Evolutionary conservation across 2,329 filamentous ascomycete genomes (phyloP), one percentile per base, ranked within the genome.

Genomic region (Penicillium sp.): DNA sequence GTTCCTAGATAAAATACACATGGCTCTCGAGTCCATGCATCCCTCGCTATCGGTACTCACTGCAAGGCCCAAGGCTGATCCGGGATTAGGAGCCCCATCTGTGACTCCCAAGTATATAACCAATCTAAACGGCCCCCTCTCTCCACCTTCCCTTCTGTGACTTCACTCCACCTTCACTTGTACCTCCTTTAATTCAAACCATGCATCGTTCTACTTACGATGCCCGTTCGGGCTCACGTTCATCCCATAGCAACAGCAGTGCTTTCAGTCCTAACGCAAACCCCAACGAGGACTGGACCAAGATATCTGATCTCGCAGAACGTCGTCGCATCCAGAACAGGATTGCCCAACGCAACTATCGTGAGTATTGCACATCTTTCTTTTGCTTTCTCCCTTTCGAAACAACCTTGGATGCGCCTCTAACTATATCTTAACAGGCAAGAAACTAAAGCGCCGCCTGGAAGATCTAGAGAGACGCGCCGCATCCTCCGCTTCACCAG

Each of bases 201-300:
- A 69, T 69, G 66, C 59, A 68, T 57, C 62, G 59, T 20, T 61
- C 58, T 47, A 47, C 57, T 43, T 58, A 59, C 40, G 64, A 66
- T 49, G 53, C 56, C 38, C 58, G 61, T 31, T 54, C 61, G 40
- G 55, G 56, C 47, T 77, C 83, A 42, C 81, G 88, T 59, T 77
- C 81, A 61, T 77, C 81, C 32, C 84, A 89, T 65, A 85, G 84
- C 67, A 94, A 87, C 52, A 95, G 89, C 75, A 95, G 89, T 73
- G 91, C 91, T 60, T 95, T 95, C 77, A 94, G 88, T 73, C 86
- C 86, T 62, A 94, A 89, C 55, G 91, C 90, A 61, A 94, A 95
- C 69, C 87, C 91, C 45, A 90, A 96, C 65, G 91, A 97, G 74
- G 91, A 97, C 75, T 97, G 91, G 91, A 96, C 91, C 66, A 95